Percentiles rank a stretch among this genome's conserved stretches.
phyloP scores from a whole-genome alignment of 352 stramenopile genomes.

The Phytophthora fragariae region DNA sequence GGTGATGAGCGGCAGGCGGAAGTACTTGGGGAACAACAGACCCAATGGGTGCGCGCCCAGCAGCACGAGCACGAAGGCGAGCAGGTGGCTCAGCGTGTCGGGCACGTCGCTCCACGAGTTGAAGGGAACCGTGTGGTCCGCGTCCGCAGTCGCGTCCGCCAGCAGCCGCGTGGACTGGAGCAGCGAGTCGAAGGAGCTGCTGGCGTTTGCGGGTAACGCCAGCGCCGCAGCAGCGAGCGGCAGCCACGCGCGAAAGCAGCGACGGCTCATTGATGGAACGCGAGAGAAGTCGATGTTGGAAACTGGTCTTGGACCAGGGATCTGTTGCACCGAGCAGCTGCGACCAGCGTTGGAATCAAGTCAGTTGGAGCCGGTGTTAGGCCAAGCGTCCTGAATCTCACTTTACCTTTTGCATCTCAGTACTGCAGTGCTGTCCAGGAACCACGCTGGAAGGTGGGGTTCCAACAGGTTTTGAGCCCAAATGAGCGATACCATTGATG shows the following conservation, averaged over 20 bases:
- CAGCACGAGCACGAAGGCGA: constrained; percentile 65
- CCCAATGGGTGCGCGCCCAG: constrained; percentile 60
- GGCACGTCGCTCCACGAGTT: constrained; percentile 41
- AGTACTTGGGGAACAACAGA: constrained; percentile 57
- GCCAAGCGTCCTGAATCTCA: no score
- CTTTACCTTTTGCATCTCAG: no score
- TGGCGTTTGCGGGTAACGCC: background rate
- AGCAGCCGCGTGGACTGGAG: background rate
- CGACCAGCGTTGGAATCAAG: no score
- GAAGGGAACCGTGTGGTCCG: constrained; percentile 48
- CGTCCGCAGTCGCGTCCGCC: constrained; percentile 1
- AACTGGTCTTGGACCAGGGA: no score
- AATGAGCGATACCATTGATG: no score
- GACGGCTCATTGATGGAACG: background rate
- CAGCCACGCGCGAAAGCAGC: background rate
- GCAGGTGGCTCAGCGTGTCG: constrained; percentile 52
- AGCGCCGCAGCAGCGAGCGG: background rate
- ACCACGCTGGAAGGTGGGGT: no score
- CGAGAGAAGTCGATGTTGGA: background rate
- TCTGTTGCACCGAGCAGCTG: no score
- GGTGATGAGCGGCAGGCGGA: constrained; percentile 67
- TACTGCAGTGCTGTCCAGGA: no score
- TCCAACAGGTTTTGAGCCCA: no score
- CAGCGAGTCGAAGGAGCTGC: background rate
- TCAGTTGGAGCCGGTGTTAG: no score